Evolutionary conservation across 1,139 yeast genomes (phyloP).

Genomic region (Debaryomycetaceae sp.): DNA sequence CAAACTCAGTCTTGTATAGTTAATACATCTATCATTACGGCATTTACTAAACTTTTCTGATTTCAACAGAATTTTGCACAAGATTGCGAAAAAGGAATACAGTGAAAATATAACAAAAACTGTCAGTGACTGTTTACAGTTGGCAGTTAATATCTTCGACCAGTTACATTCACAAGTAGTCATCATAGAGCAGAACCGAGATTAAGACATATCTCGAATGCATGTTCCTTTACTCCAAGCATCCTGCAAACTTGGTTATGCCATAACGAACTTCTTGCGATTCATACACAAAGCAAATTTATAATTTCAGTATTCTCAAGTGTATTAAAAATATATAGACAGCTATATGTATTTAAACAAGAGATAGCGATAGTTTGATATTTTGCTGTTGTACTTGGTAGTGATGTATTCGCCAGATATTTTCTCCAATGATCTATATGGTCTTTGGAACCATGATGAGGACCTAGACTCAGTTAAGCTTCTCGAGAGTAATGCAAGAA

Average conservation of each 20-base stretch:
- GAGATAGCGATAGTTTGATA: constrained; percentile 14
- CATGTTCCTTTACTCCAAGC: neutral
- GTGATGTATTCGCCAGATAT: constrained; percentile 46
- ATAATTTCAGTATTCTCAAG: neutral
- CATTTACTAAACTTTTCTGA: neutral
- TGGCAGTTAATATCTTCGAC: no score
- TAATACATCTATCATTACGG: no score
- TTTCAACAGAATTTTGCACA: neutral
- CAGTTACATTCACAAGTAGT: no score
- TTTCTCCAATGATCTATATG: constrained; percentile 41
- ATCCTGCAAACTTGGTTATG: neutral
- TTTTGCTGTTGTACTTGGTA: neutral
- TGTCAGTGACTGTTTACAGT: no score
- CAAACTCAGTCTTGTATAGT: no score
- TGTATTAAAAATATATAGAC: neutral
- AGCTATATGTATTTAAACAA: neutral
- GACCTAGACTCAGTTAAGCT: neutral
- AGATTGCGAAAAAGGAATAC: neutral
- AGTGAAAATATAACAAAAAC: neutral
- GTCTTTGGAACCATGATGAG: constrained; percentile 32
- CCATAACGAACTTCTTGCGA: neutral
- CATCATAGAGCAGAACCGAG: no score
- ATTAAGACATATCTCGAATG: no score
- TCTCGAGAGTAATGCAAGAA: constrained; percentile 3
- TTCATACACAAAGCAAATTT: neutral